Evolutionary conservation across 2,329 filamentous ascomycete species (phyloP), one percentile per base, ranked within the genome.

Genomic region (Purpureocillium lavendulum): DNA sequence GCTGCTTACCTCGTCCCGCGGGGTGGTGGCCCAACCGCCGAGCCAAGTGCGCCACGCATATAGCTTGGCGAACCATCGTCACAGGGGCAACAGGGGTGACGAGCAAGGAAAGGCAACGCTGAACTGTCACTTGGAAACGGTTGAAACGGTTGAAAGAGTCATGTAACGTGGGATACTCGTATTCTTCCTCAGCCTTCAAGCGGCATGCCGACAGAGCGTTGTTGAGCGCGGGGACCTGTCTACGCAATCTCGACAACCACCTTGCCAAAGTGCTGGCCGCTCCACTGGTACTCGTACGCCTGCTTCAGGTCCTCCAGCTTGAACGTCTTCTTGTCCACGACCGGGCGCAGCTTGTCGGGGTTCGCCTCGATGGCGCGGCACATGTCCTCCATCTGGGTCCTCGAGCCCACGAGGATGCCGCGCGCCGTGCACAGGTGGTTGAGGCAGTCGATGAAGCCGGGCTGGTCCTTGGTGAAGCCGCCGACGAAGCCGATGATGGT

Each of bases 321-420:
- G 42, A 75, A 75, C 17, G 59, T 40, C 45, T 61, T 65, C 30
- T 55, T 49, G 50, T 75, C 70, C 26, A 76, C 51, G 2, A 73
- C 60, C 3, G 71, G 70, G n/a, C 52, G 50, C 34, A 63, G 53
- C 24, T 65, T 65, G 17, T 61, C 56, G 4, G 67, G 64, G 35
- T 61, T 61, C 15, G 58, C 66, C 46, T 74, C 70, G 40, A 75
- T 62, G 13, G 68, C 69, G 2, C 59, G 55, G 45, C 63, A 65
- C 65, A 75, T 70, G 9, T 73, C 70, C 53, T 74, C 69, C 56
- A 75, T 65, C 57, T 70, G 65, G 3, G 53, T 33, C 13, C 68
- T 54, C 48, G 44, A 69, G 4, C 72, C 72, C 7, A 68, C 65
- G 32, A 69, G 54, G 4, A 74, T 45, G 21, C 69, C 70, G 3